Evolutionary conservation across 2,329 filamentous ascomycete species (phyloP).

Genomic region (Colletotrichum plurivorum): DNA sequence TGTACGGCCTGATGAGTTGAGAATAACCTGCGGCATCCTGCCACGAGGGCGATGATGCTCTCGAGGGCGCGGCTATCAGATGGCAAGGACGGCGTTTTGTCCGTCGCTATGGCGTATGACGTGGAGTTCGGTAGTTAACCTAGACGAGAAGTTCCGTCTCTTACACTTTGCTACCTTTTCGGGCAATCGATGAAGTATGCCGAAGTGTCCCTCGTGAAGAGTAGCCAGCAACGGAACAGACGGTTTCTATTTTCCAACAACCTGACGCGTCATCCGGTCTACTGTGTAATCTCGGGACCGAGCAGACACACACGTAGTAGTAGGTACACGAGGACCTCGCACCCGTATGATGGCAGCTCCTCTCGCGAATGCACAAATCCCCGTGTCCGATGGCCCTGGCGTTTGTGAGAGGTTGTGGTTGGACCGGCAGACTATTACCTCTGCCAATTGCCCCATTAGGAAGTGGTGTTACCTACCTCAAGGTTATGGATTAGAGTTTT

Average conservation of each 20-base stretch:
- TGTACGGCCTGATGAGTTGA: neutral
- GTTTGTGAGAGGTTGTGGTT: neutral
- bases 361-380: neutral
- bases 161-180: constrained; percentile 26
- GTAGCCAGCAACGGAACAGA: constrained; percentile 10
- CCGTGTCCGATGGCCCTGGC: neutral
- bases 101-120: constrained; percentile 19
- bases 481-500: constrained; percentile 21
- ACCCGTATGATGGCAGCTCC: neutral
- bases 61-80: constrained; percentile 4
- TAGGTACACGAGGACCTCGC: constrained; percentile 1
- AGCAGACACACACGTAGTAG: constrained; percentile 8
- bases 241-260: constrained; percentile 15
- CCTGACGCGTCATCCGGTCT: constrained; percentile 20
- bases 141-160: constrained; percentile 8
- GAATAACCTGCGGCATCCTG: neutral
- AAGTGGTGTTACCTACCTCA: neutral
- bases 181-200: constrained; percentile 17
- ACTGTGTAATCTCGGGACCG: constrained; percentile 24
- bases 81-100: constrained; percentile 24
- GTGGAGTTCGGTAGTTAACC: neutral
- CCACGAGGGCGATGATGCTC: neutral
- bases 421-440: neutral
- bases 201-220: neutral
- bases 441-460: too few relatives aligned